Evolutionary conservation across 177 flowering plant genomes (phyloP).

Genomic region (Vitis hybrid): DNA sequence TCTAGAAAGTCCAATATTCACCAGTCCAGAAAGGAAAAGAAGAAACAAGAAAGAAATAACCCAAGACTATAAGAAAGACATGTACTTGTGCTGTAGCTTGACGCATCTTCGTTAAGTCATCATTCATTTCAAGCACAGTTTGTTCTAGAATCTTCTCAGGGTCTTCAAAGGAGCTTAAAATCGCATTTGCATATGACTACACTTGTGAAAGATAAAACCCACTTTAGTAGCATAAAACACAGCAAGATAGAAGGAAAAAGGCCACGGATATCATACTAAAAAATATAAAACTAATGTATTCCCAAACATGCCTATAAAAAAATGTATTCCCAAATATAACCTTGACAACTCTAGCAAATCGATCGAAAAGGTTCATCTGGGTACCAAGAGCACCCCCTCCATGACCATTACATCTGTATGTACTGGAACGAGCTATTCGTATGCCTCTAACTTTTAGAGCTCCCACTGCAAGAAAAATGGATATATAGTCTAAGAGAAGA

Average conservation of each 20-base stretch:
- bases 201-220: conserved; percentile 7
- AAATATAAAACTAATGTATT: not conserved
- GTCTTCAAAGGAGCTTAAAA: conserved; percentile 74
- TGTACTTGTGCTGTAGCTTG: conserved; percentile 85
- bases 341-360: conserved; percentile 77
- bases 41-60: conserved; percentile 1
- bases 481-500: no score
- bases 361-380: conserved; percentile 66
- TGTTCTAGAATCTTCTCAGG: conserved; percentile 88
- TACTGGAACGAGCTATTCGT: conserved; percentile 24
- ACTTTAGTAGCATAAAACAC: not conserved
- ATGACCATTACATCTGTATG: conserved; percentile 34
- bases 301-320: not conserved
- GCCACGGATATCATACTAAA: not conserved
- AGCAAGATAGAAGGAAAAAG: not conserved
- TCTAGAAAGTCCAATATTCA: no score
- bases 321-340: conserved; percentile 23
- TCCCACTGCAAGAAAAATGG: conserved; percentile 32
- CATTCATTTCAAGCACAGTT: conserved; percentile 78
- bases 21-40: not conserved
- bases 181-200: conserved; percentile 80
- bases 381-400: conserved; percentile 60
- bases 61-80: not conserved
- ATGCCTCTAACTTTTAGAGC: conserved; percentile 32
- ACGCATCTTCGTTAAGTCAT: conserved; percentile 81